Evolutionary conservation across 805 yeast genomes (phyloP).

Genomic region (Spathaspora gorwiae): DNA sequence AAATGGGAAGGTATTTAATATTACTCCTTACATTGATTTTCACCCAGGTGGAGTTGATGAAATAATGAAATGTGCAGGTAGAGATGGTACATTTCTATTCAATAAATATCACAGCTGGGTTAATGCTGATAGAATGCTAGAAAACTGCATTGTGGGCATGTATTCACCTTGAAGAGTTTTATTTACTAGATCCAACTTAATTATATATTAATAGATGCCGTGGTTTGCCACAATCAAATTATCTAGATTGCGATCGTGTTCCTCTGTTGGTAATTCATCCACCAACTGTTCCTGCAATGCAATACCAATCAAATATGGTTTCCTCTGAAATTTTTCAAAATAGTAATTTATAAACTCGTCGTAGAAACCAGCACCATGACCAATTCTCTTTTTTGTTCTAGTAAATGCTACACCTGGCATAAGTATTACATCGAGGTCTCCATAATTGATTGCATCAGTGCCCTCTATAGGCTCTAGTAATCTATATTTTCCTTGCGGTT

Average conservation of each 20-base stretch:
- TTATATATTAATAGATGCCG: constrained; percentile 2
- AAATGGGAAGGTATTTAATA: constrained; percentile 75
- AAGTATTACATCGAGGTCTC: constrained; percentile 60
- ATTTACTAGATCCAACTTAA: neutral
- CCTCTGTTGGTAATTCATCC: constrained; percentile 48
- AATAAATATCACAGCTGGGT: constrained; percentile 73
- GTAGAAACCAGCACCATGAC: constrained; percentile 93
- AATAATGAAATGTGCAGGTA: constrained; percentile 74
- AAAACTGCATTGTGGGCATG: constrained; percentile 71
- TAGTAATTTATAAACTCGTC: constrained; percentile 51
- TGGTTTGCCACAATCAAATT: constrained; percentile 36
- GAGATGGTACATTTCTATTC: constrained; percentile 74
- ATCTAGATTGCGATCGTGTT: constrained; percentile 61
- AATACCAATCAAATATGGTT: constrained; percentile 54
- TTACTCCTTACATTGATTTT: constrained; percentile 76
- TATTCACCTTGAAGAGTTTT: constrained; percentile 14
- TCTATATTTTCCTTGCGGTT: constrained; percentile 65
- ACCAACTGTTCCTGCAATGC: constrained; percentile 65
- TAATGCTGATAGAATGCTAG: constrained; percentile 75
- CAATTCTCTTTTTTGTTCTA: constrained; percentile 50
- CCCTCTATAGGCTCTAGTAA: constrained; percentile 60
- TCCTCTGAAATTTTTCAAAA: constrained; percentile 12
- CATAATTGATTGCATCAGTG: constrained; percentile 21
- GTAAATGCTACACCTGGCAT: constrained; percentile 88
- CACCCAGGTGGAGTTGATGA: constrained; percentile 93